phyloP scores from a whole-genome alignment of 805 yeast species.

The Barnettozyma wickerhamii region DNA sequence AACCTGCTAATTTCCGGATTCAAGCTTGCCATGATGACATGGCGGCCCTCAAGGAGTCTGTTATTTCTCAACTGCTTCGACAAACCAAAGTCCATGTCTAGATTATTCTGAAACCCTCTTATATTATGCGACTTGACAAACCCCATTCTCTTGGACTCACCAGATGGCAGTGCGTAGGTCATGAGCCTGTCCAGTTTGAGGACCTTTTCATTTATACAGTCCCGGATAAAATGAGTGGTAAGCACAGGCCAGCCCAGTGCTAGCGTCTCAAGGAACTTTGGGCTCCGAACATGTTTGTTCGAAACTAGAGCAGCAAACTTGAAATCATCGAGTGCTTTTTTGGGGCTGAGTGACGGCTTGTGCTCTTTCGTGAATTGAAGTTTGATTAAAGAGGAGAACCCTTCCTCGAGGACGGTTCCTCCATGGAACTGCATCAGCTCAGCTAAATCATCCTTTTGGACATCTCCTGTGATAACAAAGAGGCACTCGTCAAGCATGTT shows the following conservation, averaged over 20 bases:
- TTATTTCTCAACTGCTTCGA: slow-evolving; percentile 41
- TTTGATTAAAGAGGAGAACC: slow-evolving; percentile 28
- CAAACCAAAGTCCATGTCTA: slow-evolving; percentile 28
- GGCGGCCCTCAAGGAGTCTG: slow-evolving; percentile 15
- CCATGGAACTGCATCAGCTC: slow-evolving; percentile 39
- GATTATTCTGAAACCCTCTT: slow-evolving; percentile 36
- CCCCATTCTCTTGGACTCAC: slow-evolving; percentile 47
- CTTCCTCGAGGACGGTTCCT: slow-evolving; percentile 34
- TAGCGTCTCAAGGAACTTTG: slow-evolving; percentile 71
- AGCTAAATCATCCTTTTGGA: slow-evolving; percentile 27
- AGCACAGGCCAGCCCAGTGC: slow-evolving; percentile 87
- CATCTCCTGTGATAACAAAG: slow-evolving; percentile 35
- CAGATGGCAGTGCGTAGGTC: slow-evolving; percentile 66
- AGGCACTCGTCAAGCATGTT: slow-evolving; percentile 32
- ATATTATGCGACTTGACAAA: slow-evolving; percentile 47
- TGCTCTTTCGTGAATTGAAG: slow-evolving; percentile 6
- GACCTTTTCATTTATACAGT: slow-evolving; percentile 35
- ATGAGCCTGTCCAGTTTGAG: slow-evolving; percentile 36
- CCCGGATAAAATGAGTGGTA: slow-evolving; percentile 51
- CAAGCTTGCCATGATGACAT: slow-evolving; percentile 17
- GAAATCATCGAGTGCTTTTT: slow-evolving; percentile 19
- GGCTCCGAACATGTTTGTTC: slow-evolving; percentile 53
- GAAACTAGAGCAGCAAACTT: slow-evolving; percentile 61
- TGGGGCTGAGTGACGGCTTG: slow-evolving; percentile 6
- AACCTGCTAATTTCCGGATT: slow-evolving; percentile 33